These are phyloP conservation scores for Orbilia quercus DNA, from an alignment of 2,329 filamentous ascomycete species.

Conservation along the genomic window DNA sequence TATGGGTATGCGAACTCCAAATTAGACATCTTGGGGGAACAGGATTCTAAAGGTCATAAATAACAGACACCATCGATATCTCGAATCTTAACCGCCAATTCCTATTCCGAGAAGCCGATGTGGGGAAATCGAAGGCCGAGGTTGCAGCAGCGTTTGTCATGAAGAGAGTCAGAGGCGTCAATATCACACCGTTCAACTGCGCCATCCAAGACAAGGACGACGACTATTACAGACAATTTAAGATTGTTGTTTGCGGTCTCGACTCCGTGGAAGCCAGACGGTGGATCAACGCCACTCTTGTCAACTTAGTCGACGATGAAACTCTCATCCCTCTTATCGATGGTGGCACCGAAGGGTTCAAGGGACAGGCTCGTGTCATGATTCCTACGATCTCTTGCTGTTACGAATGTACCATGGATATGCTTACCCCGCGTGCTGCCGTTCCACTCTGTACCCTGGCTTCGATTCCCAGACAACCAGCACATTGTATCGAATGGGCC, in stretches of 20 bases:
- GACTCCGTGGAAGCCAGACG: slow-evolving; percentile 97
- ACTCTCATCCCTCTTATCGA: slow-evolving; percentile 93
- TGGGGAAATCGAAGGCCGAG: slow-evolving; percentile 92
- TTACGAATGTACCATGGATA: slow-evolving; percentile 97
- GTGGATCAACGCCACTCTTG: slow-evolving; percentile 96
- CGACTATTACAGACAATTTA: slow-evolving; percentile 96
- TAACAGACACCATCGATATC: slow-evolving; percentile 91
- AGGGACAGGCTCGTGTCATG: slow-evolving; percentile 93
- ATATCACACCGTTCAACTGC: slow-evolving; percentile 91
- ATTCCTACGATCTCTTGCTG: slow-evolving; percentile 92
- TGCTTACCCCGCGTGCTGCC: slow-evolving; percentile 96
- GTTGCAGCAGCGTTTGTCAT: slow-evolving; percentile 93
- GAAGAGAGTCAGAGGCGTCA: slow-evolving; percentile 86
- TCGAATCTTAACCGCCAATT: slow-evolving; percentile 98
- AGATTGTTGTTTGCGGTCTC: slow-evolving; percentile 89
- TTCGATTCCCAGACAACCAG: slow-evolving; percentile 93
- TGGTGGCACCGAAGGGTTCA: slow-evolving; percentile 97
- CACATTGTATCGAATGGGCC: slow-evolving; percentile 99
- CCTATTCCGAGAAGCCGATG: slow-evolving; percentile 89
- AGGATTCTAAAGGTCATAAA: slow-evolving; percentile 14
- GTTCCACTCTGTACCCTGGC: slow-evolving; percentile 96
- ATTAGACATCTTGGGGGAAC: not conserved
- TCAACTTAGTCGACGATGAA: slow-evolving; percentile 86
- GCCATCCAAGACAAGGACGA: slow-evolving; percentile 98
- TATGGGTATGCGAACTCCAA: slow-evolving; percentile 75